Conservation (phyloP, 495 filamentous ascomycete genomes). For the Hyaloscypha finlandica region DNA sequence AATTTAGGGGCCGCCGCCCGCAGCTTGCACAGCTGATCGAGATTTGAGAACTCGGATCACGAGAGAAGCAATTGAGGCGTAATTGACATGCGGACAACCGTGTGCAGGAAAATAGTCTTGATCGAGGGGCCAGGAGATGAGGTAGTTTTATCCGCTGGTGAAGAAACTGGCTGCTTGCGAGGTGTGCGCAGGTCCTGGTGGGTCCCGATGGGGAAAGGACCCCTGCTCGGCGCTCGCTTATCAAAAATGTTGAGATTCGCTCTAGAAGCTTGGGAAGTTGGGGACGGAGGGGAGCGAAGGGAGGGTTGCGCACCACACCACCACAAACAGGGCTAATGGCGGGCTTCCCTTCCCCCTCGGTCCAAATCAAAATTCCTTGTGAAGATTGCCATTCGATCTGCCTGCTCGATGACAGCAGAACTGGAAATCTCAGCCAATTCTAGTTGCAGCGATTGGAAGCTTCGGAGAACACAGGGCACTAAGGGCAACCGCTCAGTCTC, state of each 20-base stretch:
- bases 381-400: neutral
- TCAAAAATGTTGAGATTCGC: neutral
- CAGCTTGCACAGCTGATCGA: neutral
- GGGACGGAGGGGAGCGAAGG: no score
- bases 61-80: neutral
- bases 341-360: neutral
- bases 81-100: neutral
- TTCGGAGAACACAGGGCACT: neutral
- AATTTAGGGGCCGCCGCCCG: neutral
- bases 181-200: neutral
- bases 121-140: neutral
- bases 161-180: neutral
- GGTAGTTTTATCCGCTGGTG: neutral
- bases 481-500: neutral
- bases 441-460: neutral
- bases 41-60: neutral
- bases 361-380: neutral
- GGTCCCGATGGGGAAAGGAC: neutral
- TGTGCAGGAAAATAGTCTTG: neutral
- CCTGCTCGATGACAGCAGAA: neutral
- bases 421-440: neutral
- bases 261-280: neutral
- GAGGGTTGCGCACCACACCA: neutral
- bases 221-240: neutral
- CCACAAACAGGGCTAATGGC: neutral